These are phyloP conservation scores for Ulmus americana DNA, from an alignment of 331 rosid genomes.

Conservation along the genomic window DNA sequence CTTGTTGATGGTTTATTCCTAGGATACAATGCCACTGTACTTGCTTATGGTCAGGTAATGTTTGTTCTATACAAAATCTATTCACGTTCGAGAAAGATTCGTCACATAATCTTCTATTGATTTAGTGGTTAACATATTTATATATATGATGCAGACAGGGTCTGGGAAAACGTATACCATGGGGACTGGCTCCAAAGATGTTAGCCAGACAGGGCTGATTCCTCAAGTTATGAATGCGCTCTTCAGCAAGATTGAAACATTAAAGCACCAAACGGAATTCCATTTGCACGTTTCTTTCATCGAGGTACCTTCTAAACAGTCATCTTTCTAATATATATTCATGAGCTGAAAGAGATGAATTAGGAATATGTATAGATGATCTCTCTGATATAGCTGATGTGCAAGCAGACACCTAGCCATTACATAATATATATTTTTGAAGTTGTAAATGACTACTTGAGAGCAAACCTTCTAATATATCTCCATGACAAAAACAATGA, in stretches of 20 bases:
- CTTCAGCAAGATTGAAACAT: slow-evolving; percentile 60
- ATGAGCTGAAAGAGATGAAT: not conserved
- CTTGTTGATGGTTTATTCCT: slow-evolving; percentile 73
- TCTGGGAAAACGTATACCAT: slow-evolving; percentile 84
- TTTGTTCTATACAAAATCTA: slow-evolving; percentile 11
- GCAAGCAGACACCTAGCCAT: slow-evolving; percentile 1
- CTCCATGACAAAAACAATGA: slow-evolving; percentile 13
- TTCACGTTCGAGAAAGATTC: slow-evolving; percentile 16
- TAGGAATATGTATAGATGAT: not conserved
- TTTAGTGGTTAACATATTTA: slow-evolving; percentile 11
- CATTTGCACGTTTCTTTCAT: slow-evolving; percentile 76
- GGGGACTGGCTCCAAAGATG: slow-evolving; percentile 71
- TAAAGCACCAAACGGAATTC: slow-evolving; percentile 62
- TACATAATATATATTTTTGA: not conserved
- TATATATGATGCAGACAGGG: slow-evolving; percentile 58
- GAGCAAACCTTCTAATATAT: not conserved
- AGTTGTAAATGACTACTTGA: slow-evolving; percentile 4
- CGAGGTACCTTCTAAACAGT: slow-evolving; percentile 40
- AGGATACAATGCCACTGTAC: slow-evolving; percentile 82
- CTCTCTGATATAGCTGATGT: not conserved
- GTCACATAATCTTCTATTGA: slow-evolving; percentile 6
- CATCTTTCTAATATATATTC: not conserved
- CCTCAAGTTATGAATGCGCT: slow-evolving; percentile 66
- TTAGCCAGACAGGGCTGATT: slow-evolving; percentile 46
- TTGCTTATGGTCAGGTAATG: slow-evolving; percentile 84